phyloP scores from a whole-genome alignment of 2,329 filamentous ascomycete genomes.

The Neofusicoccum kwambonambiense region DNA sequence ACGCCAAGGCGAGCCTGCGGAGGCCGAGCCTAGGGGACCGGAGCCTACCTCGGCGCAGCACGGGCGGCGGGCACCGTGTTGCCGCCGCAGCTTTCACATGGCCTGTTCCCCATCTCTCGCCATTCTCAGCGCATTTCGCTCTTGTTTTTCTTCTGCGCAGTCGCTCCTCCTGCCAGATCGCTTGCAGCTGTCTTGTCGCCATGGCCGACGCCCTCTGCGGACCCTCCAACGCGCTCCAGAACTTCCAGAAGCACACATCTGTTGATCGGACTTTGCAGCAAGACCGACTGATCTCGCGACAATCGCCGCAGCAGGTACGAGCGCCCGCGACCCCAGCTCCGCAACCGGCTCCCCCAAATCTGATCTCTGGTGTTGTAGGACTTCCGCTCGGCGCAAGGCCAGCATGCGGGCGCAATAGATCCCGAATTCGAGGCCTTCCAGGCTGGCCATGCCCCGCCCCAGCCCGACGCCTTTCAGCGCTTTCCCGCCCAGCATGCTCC shows the following conservation, averaged over 20 bases:
- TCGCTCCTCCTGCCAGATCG: not conserved
- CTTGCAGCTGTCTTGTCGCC: conserved; percentile 21
- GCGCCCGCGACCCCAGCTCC: not conserved
- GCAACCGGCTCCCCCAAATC: not conserved
- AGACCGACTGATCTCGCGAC: conserved; percentile 61
- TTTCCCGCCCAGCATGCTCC: conserved; percentile 28
- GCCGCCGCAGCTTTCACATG: conserved; percentile 16
- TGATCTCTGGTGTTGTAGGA: conserved; percentile 44
- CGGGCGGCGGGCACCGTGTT: conserved; percentile 9
- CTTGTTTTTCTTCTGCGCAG: not conserved
- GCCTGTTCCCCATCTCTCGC: conserved; percentile 8
- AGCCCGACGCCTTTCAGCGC: conserved; percentile 38
- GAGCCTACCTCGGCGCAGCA: conserved; percentile 5
- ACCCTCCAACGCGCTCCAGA: conserved; percentile 72
- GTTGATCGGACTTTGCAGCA: conserved; percentile 71
- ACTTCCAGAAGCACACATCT: conserved; percentile 67
- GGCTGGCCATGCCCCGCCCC: conserved; percentile 44
- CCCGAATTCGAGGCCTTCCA: conserved; percentile 71
- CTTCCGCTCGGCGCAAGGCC: conserved; percentile 59
- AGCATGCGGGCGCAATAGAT: conserved; percentile 57
- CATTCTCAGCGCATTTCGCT: not conserved
- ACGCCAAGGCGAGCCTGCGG: not conserved
- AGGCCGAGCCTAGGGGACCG: not conserved
- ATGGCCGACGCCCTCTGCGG: conserved; percentile 72
- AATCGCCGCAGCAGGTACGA: conserved; percentile 56